These are phyloP conservation scores for Podaxis rugospora DNA, from an alignment of 768 basidiomycete genomes.

Conservation along the genomic window DNA sequence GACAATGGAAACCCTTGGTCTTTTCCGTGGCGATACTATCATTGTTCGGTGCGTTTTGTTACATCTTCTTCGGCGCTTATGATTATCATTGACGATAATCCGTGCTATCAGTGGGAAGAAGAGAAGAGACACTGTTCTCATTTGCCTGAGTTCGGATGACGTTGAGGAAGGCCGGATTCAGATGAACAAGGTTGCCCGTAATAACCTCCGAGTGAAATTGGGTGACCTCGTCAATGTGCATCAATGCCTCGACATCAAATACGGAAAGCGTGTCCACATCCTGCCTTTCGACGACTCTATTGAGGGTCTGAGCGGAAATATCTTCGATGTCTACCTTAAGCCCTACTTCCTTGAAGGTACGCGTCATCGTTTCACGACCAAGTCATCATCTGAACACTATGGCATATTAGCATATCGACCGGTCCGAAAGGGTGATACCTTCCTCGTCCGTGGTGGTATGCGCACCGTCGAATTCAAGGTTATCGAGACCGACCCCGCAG, in stretches of 20 bases:
- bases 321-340: constrained; percentile 98
- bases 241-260: constrained; percentile 96
- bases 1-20: constrained; percentile 90
- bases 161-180: constrained; percentile 98
- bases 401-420: constrained; percentile 73
- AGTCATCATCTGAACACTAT: not conserved
- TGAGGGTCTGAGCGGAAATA: constrained; percentile 96
- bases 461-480: constrained; percentile 99
- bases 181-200: constrained; percentile 99
- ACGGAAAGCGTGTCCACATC: constrained; percentile 96
- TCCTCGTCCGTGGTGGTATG: constrained; percentile 98
- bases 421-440: constrained; percentile 96
- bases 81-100: constrained; percentile 1
- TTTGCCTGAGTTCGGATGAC: constrained; percentile 92
- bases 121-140: constrained; percentile 95
- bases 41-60: constrained; percentile 69
- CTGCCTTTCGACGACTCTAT: constrained; percentile 98
- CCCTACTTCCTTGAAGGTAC: constrained; percentile 97
- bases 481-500: constrained; percentile 95
- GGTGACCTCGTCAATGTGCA: constrained; percentile 96
- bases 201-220: constrained; percentile 96
- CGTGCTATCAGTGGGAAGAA: constrained; percentile 80
- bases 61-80: not conserved
- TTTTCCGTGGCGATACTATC: constrained; percentile 97
- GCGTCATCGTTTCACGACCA: constrained; percentile 14